phyloP scores from a whole-genome alignment of 495 filamentous ascomycete species.

The Geopyxis carbonaria region DNA sequence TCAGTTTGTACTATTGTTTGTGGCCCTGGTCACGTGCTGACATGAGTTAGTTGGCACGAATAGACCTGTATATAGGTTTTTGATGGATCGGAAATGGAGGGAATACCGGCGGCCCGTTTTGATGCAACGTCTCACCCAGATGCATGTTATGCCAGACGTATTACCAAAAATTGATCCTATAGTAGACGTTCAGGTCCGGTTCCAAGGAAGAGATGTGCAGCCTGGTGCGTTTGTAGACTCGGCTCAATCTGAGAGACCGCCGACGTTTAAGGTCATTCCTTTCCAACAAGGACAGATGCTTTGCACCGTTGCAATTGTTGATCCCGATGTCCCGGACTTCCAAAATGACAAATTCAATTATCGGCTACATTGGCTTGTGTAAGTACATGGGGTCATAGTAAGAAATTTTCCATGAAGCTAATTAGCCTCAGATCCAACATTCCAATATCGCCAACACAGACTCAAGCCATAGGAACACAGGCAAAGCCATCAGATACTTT shows the following conservation, averaged over 20 bases:
- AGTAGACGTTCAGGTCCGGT: constrained; percentile 63
- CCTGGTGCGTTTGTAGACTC: constrained; percentile 69
- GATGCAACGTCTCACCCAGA: constrained; percentile 72
- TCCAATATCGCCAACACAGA: constrained; percentile 33
- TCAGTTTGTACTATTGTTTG: constrained; percentile 24
- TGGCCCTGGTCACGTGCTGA: background rate
- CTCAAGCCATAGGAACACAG: constrained; percentile 32
- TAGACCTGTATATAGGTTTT: constrained; percentile 87
- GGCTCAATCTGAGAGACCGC: constrained; percentile 44
- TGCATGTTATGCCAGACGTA: constrained; percentile 85
- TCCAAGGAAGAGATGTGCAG: constrained; percentile 44
- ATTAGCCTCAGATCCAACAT: constrained; percentile 36
- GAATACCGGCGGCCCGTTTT: constrained; percentile 57
- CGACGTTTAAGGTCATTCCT: constrained; percentile 63
- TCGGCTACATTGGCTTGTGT: constrained; percentile 69
- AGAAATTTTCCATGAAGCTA: background rate
- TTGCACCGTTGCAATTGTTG: constrained; percentile 67
- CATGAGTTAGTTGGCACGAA: constrained; percentile 40
- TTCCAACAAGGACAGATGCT: constrained; percentile 69
- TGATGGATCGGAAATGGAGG: constrained; percentile 77
- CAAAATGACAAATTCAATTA: constrained; percentile 61
- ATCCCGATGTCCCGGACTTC: constrained; percentile 74
- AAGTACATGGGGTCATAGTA: background rate
- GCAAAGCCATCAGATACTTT: constrained; percentile 44
- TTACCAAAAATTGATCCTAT: constrained; percentile 64